Percentiles rank a stretch among this genome's conserved stretches.
Conservation (phyloP, 176 grass and related monocot species). For the Carex myosuroides region DNA sequence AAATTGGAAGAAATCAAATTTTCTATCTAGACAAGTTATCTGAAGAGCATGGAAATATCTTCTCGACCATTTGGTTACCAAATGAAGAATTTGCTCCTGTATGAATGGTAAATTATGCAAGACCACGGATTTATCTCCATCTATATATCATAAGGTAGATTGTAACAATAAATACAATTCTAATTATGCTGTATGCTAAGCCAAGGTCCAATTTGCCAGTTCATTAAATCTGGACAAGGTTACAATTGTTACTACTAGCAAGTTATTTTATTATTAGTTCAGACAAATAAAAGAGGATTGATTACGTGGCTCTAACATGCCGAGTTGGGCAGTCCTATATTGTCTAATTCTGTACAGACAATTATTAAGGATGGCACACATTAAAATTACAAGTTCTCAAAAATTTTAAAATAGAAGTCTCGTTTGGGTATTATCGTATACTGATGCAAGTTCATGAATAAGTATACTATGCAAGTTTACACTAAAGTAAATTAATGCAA, state of each 20-base stretch:
- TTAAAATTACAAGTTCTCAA: background rate
- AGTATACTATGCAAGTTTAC: background rate
- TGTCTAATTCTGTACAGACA: background rate
- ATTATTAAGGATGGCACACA: background rate
- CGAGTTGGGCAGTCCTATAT: background rate
- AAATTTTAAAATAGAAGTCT: background rate
- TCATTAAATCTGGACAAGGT: too few relatives aligned
- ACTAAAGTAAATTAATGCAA: background rate
- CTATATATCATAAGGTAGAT: background rate
- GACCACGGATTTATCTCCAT: background rate
- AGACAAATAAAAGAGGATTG: background rate
- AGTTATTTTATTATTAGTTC: background rate
- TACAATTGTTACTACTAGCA: background rate
- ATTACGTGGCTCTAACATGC: background rate
- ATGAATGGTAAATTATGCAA: background rate
- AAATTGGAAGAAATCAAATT: background rate
- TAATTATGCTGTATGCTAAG: background rate
- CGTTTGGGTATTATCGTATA: background rate
- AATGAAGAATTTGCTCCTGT: background rate
- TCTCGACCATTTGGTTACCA: background rate
- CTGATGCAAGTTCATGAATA: background rate
- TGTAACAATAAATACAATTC: background rate
- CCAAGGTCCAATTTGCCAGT: background rate
- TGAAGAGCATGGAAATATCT: background rate
- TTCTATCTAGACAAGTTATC: background rate